Conservation (phyloP, 345 rosid species). For the Sonneratia caseolaris region DNA sequence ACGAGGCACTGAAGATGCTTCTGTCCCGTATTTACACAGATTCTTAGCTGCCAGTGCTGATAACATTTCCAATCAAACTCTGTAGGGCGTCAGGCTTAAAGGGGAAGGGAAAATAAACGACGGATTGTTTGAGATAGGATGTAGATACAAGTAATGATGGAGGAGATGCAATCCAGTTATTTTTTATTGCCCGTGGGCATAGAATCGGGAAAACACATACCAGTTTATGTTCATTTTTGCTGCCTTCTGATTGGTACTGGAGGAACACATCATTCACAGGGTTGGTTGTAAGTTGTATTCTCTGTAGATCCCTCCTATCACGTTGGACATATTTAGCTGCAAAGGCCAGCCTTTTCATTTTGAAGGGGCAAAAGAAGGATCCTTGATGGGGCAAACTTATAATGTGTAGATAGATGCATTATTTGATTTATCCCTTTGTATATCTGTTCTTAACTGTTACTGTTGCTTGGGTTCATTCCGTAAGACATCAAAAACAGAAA, state of each 20-base stretch:
- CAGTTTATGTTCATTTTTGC: background rate
- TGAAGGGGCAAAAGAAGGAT: too few relatives aligned
- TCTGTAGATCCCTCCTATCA: background rate
- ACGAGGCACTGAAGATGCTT: slow-evolving; percentile 55
- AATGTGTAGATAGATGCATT: too few relatives aligned
- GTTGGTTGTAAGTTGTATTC: slow-evolving; percentile 1
- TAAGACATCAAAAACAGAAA: background rate
- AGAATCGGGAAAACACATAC: background rate
- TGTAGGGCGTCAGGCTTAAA: background rate
- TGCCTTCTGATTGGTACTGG: background rate
- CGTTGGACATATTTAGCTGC: background rate
- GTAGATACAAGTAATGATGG: slow-evolving; percentile 1
- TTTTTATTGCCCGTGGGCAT: background rate
- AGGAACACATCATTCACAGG: background rate
- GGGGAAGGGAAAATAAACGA: background rate
- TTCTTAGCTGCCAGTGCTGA: slow-evolving; percentile 11
- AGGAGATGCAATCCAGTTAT: slow-evolving; percentile 2
- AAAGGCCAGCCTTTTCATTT: too few relatives aligned
- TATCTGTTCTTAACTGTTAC: background rate
- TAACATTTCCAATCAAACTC: background rate
- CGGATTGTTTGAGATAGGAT: background rate
- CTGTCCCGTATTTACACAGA: slow-evolving; percentile 31
- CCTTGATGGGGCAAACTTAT: too few relatives aligned
- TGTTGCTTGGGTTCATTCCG: background rate
- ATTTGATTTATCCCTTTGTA: too few relatives aligned